Conservation (phyloP, 208 protist species). For the Leptomonas seymouri region DNA sequence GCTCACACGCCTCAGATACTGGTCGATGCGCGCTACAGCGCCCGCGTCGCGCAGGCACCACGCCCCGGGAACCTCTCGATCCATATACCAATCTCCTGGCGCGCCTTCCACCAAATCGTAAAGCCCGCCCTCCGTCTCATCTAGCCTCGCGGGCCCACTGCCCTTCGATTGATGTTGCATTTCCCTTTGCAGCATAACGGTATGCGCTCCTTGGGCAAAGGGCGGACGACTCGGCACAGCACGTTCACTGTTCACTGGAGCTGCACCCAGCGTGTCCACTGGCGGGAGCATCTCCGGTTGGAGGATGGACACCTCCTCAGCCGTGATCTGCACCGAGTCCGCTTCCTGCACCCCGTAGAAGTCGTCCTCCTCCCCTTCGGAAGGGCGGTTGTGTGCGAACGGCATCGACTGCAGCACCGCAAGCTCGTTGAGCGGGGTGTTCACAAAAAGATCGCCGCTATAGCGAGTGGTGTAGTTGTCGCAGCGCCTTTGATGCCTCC, state of each 20-base stretch:
- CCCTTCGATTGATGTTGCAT: neutral
- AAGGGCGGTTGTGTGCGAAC: constrained; percentile 33
- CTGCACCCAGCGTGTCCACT: neutral
- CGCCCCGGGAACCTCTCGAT: constrained; percentile 38
- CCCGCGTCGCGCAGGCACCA: constrained; percentile 46
- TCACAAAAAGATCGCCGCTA: constrained; percentile 48
- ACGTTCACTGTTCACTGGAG: neutral
- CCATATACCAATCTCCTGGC: constrained; percentile 36
- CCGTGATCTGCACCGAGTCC: constrained; percentile 40
- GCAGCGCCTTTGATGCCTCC: neutral
- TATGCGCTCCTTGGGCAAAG: neutral
- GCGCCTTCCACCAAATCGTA: constrained; percentile 65
- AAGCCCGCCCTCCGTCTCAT: constrained; percentile 62
- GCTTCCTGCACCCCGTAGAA: constrained; percentile 28
- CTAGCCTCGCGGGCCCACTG: constrained; percentile 12
- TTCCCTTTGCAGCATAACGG: neutral
- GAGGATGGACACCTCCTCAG: constrained; percentile 48
- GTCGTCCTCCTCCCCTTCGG: constrained; percentile 20
- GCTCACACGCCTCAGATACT: constrained; percentile 20
- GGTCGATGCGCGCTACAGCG: constrained; percentile 38
- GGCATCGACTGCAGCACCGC: constrained; percentile 43
- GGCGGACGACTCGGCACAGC: neutral
- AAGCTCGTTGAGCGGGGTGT: constrained; percentile 38
- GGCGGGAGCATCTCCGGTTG: constrained; percentile 34
- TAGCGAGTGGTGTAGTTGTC: constrained; percentile 28